These are phyloP conservation scores for Penicillium waksmanii DNA, from an alignment of 495 filamentous ascomycete genomes.

Conservation along the genomic window DNA sequence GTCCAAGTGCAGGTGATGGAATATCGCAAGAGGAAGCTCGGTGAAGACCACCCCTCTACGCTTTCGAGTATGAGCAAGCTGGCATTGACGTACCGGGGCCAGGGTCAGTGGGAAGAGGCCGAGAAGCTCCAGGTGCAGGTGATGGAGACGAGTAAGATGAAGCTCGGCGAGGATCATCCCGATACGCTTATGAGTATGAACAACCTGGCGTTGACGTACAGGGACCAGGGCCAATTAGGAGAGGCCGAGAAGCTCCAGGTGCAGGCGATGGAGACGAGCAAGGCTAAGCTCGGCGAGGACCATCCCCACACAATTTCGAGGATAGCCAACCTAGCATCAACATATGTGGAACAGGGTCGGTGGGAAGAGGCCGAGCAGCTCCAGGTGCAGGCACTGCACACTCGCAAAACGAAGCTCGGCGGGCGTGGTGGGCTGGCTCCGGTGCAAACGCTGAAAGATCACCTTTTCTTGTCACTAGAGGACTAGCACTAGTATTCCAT, in stretches of 20 bases:
- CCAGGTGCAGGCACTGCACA: neutral
- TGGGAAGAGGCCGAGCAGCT: conserved; percentile 4
- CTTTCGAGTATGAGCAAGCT: neutral
- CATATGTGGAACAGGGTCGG: neutral
- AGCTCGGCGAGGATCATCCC: conserved; percentile 2
- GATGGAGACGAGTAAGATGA: neutral
- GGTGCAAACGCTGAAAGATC: too few species aligned
- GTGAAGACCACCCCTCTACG: neutral
- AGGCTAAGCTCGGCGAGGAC: neutral
- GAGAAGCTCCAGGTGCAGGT: neutral
- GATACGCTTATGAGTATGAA: neutral
- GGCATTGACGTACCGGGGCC: neutral
- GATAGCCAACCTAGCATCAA: neutral
- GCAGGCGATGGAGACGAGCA: neutral
- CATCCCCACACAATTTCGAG: conserved; percentile 6
- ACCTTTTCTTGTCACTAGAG: too few species aligned
- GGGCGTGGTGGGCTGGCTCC: too few species aligned
- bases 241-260: neutral
- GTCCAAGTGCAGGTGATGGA: neutral
- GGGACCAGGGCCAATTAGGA: neutral
- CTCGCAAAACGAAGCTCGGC: too few species aligned
- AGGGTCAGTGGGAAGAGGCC: conserved; percentile 4
- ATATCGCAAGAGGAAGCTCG: too few species aligned
- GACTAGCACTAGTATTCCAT: too few species aligned
- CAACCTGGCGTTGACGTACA: neutral